Base-by-base conservation (phyloP, 2,329 filamentous ascomycete species). In the Aspergillus arachidicola region DNA sequence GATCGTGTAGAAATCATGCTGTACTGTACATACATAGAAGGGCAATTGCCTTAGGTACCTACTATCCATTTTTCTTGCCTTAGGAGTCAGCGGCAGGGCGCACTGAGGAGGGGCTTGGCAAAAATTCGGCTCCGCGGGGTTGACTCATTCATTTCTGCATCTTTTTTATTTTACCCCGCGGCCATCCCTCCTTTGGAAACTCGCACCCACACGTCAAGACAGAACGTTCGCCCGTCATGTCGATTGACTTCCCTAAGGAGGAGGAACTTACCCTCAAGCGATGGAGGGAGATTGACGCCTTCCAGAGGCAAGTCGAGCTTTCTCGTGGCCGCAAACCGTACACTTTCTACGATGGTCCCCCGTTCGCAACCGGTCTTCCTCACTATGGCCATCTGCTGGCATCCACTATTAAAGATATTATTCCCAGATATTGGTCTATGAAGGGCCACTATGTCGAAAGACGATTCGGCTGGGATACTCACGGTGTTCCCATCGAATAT, bases 371-470 rank as follows among this genome's bases (percentile, higher is more conserved):
- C 69, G 86, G 86, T 43, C 82, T 87, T 64, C 87, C 87, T 48
- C 89, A 91, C 76, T 89, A 91, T 72, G 87, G 89, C 62, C 93
- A 96, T 79, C 82, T 96, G 59, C 85, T 96, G 69, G 91, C 94
- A 43, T 96, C 93, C 23, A 97, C 94, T 57, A 97, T 97, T 82
- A 97, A 98, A 80, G 94, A 97, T 78, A 95, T 97, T 64, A 96
- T 98, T 69, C 93, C 94, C 10, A 85, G 94, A 71, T 98, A 97
- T 79, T 97, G 94, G 93, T 93, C 93, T 58, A 97, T 97, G 94
- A 96, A 96, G 77, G 94, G 94, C 19, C 92, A 89, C 75, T 91
- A 96, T 81, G 94, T 97, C 58, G 92, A 95, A 82, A 87, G 94
- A 68, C 87, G 94, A 63, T 97, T 97, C 70, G 94, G 94, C 59